phyloP scores from a whole-genome alignment of 192 early-diverging fungal genomes.

The Umbelopsis vinacea region DNA sequence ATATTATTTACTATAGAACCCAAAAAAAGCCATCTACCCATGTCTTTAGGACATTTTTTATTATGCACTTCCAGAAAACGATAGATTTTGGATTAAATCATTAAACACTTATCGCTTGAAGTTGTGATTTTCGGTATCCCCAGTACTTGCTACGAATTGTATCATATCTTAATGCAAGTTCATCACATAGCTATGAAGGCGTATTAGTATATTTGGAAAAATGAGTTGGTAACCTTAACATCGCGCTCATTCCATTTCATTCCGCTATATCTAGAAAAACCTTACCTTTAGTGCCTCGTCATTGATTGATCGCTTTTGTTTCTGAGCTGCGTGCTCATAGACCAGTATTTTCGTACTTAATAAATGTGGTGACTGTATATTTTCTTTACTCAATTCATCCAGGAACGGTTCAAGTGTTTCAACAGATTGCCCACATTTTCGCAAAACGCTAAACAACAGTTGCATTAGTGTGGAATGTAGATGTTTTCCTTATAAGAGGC shows the following conservation, averaged over 20 bases:
- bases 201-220: not conserved
- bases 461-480: not conserved
- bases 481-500: not conserved
- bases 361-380: constrained; percentile 46
- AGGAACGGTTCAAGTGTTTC: constrained; percentile 47
- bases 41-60: not conserved
- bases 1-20: not conserved
- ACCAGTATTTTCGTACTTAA: constrained; percentile 50
- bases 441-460: constrained; percentile 41
- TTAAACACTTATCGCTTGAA: constrained; percentile 2
- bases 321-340: constrained; percentile 49
- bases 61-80: not conserved
- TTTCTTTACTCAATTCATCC: constrained; percentile 34
- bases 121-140: constrained; percentile 53
- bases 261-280: not conserved
- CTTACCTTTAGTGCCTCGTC: constrained; percentile 45
- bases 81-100: not conserved
- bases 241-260: not conserved
- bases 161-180: constrained; percentile 63
- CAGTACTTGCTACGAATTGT: constrained; percentile 71
- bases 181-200: constrained; percentile 49
- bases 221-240: not conserved
- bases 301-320: constrained; percentile 37
- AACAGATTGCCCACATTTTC: constrained; percentile 36
- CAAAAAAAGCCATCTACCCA: not conserved